Evolutionary conservation across 306 rosid species (phyloP).

Genomic region (Pachyrhizus erosus): DNA sequence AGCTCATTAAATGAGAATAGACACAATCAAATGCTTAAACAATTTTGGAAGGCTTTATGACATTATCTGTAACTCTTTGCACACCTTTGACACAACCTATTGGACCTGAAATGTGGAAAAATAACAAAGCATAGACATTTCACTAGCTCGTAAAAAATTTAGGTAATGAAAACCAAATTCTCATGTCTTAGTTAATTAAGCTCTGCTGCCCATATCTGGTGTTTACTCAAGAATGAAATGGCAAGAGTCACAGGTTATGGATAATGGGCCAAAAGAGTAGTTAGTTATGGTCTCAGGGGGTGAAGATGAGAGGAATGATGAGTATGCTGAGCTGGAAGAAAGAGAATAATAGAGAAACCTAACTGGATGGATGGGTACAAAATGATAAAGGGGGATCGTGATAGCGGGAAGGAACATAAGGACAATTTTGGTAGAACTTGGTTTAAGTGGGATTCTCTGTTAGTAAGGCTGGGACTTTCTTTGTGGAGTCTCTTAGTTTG

Average conservation of each 20-base stretch:
- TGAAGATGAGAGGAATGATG: too few relatives aligned
- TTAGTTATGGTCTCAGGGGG: too few relatives aligned
- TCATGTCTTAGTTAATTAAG: neutral
- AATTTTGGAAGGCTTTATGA: neutral
- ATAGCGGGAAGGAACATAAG: neutral
- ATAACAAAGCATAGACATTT: neutral
- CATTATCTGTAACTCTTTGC: constrained; percentile 8
- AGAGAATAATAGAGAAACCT: too few relatives aligned
- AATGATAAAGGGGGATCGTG: neutral
- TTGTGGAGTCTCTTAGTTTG: neutral
- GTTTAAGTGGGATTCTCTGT: neutral
- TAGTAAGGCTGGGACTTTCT: neutral
- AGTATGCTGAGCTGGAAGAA: too few relatives aligned
- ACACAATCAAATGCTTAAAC: neutral
- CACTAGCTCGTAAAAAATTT: neutral
- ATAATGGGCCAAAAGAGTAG: too few relatives aligned
- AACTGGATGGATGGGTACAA: too few relatives aligned
- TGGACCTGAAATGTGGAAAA: constrained; percentile 24
- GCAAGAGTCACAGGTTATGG: too few relatives aligned
- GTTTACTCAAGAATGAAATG: neutral
- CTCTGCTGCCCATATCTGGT: neutral
- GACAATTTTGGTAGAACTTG: neutral
- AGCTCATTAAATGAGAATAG: neutral
- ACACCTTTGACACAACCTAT: constrained; percentile 4
- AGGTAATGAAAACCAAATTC: too few relatives aligned